A percentile compares a stretch with the other conserved stretches of the same genome.
Evolutionary conservation across 2,329 filamentous ascomycete genomes (phyloP).

Genomic region (Pestalotiopsis fici): DNA sequence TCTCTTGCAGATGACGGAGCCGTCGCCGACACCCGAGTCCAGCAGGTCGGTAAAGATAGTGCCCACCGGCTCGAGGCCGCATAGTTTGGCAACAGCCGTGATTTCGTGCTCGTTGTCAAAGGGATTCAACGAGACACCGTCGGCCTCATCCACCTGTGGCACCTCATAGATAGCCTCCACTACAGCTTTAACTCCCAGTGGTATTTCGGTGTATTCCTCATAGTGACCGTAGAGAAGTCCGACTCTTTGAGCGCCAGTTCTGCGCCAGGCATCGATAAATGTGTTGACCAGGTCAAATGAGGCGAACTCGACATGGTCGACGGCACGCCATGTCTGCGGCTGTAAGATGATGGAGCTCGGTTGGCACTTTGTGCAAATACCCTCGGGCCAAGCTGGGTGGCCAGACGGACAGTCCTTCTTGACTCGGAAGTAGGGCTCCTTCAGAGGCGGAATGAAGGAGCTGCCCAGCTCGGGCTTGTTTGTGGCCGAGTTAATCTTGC

Average conservation of each 20-base stretch:
- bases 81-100: slow-evolving; percentile 77
- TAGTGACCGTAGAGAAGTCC: slow-evolving; percentile 92
- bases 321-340: slow-evolving; percentile 92
- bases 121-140: slow-evolving; percentile 81
- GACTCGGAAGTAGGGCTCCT: slow-evolving; percentile 90
- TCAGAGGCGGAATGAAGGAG: slow-evolving; percentile 94
- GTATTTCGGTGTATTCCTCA: slow-evolving; percentile 87
- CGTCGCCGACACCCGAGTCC: slow-evolving; percentile 78
- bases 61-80: slow-evolving; percentile 85
- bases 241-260: slow-evolving; percentile 78
- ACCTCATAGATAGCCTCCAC: slow-evolving; percentile 98
- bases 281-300: slow-evolving; percentile 81
- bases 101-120: slow-evolving; percentile 86
- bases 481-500: slow-evolving; percentile 93
- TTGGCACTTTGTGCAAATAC: slow-evolving; percentile 97
- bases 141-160: slow-evolving; percentile 84
- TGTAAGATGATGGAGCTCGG: slow-evolving; percentile 95
- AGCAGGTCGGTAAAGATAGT: slow-evolving; percentile 94
- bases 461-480: slow-evolving; percentile 93
- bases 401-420: slow-evolving; percentile 87
- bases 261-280: slow-evolving; percentile 91
- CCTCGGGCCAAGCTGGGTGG: slow-evolving; percentile 90
- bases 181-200: slow-evolving; percentile 90
- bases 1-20: slow-evolving; percentile 89
- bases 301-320: slow-evolving; percentile 97